Conservation (phyloP, 257 asterid species). For the Solanum arcanum region DNA sequence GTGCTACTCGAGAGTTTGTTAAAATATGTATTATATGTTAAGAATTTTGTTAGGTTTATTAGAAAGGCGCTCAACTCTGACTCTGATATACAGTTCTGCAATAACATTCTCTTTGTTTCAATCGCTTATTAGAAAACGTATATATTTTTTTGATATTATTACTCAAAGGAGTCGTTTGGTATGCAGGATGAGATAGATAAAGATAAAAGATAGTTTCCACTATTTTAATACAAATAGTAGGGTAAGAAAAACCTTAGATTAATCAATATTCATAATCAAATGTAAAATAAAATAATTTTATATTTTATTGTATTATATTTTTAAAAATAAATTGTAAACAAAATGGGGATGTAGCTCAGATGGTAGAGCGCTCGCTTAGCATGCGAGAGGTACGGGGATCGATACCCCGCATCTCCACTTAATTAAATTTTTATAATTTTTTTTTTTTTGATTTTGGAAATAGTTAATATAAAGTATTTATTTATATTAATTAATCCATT, state of each 20-base stretch:
- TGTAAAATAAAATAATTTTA: not conserved
- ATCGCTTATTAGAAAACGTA: not conserved
- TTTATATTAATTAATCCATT: too few relatives aligned
- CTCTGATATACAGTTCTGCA: too few relatives aligned
- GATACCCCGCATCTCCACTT: constrained; percentile 38
- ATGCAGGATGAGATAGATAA: not conserved
- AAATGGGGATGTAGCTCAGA: constrained; percentile 45
- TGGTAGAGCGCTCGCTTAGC: constrained; percentile 47
- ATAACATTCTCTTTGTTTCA: not conserved
- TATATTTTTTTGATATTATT: too few relatives aligned
- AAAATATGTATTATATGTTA: too few relatives aligned
- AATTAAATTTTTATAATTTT: too few relatives aligned
- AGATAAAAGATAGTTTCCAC: too few relatives aligned
- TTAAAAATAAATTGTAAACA: too few relatives aligned
- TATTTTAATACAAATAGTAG: too few relatives aligned
- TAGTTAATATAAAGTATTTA: too few relatives aligned
- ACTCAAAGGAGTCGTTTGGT: not conserved
- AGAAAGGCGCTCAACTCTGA: not conserved
- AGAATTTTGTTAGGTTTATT: too few relatives aligned
- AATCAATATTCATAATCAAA: too few relatives aligned
- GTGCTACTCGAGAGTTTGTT: not conserved
- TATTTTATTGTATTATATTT: not conserved
- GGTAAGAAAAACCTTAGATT: not conserved
- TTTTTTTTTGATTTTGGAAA: too few relatives aligned
- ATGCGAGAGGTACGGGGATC: constrained; percentile 36